Conservation (phyloP, 768 basidiomycete genomes). For the Tulasnella sp. region DNA sequence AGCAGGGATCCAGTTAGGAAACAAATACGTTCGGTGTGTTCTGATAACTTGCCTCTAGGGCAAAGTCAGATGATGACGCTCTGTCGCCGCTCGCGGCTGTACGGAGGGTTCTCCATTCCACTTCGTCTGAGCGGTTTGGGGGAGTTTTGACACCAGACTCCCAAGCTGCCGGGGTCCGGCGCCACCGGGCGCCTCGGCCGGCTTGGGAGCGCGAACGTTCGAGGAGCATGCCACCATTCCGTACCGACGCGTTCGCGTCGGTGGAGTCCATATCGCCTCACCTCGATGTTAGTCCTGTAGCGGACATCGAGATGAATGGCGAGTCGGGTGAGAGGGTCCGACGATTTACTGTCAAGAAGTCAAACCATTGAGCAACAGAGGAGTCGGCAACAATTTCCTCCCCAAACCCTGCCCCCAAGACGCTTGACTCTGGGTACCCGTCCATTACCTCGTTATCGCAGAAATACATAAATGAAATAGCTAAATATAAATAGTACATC, state of each 20-base stretch:
- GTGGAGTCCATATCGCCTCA: neutral
- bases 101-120: neutral
- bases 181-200: neutral
- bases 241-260: neutral
- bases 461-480: no score
- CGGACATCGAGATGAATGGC: neutral
- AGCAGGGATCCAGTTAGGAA: neutral
- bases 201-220: neutral
- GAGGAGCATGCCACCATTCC: neutral
- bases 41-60: neutral
- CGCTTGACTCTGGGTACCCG: no score
- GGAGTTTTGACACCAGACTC: neutral
- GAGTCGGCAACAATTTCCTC: no score
- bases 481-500: no score
- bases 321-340: neutral
- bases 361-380: no score
- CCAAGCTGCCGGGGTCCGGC: neutral
- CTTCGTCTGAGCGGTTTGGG: neutral
- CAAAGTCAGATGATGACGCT: neutral
- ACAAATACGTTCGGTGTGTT: neutral
- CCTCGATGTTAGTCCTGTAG: neutral
- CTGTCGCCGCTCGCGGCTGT: neutral
- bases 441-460: no score
- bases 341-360: no score
- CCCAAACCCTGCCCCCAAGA: no score